Percentiles rank a stretch among this genome's conserved stretches.
Evolutionary conservation across 495 filamentous ascomycete genomes (phyloP).

Genomic region (Emericellopsis terricola): DNA sequence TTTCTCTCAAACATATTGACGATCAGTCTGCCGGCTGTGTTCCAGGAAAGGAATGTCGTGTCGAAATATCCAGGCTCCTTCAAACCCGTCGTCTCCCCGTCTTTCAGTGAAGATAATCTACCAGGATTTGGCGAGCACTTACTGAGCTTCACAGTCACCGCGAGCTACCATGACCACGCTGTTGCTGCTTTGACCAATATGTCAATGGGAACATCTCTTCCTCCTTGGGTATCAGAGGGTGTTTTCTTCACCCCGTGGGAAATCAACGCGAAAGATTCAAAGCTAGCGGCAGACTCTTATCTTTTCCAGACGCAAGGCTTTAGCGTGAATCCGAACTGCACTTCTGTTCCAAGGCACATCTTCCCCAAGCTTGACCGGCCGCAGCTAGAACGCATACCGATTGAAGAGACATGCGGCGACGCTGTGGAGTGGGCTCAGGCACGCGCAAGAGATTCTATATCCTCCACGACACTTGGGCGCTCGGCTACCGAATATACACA

Average conservation of each 20-base stretch:
- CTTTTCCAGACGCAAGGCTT: conserved; percentile 8
- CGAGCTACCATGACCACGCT: conserved; percentile 9
- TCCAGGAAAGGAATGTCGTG: conserved; percentile 7
- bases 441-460: not conserved
- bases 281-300: not conserved
- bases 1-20: conserved; percentile 21
- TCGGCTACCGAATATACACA: not conserved
- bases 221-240: conserved; percentile 15
- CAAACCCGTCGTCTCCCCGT: not conserved
- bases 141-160: not conserved
- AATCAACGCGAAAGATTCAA: not conserved
- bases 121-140: not conserved
- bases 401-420: no score
- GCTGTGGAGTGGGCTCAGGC: no score
- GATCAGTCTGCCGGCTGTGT: conserved; percentile 16
- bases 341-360: not conserved
- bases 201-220: conserved; percentile 8
- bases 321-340: conserved; percentile 7
- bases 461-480: not conserved
- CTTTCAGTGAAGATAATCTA: not conserved
- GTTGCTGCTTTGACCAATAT: conserved; percentile 15
- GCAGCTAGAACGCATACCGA: no score
- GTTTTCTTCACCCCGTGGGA: conserved; percentile 18
- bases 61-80: not conserved
- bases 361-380: no score